phyloP scores from a whole-genome alignment of 139 green algal genomes.

The Coelastrella sp. region DNA sequence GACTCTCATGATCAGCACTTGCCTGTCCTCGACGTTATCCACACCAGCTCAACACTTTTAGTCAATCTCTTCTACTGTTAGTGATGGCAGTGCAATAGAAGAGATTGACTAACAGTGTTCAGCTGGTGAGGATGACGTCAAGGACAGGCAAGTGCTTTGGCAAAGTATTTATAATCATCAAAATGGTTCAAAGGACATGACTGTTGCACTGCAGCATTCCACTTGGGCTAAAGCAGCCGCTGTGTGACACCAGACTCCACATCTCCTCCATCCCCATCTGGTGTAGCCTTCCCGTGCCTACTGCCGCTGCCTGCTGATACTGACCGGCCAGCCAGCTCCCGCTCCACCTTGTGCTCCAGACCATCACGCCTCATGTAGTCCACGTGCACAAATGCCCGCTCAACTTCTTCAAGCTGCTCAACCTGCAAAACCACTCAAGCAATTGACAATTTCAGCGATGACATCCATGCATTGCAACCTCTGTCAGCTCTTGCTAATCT shows the following conservation, averaged over 20 bases:
- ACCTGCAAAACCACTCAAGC: conserved; percentile 53
- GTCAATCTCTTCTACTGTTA: no score
- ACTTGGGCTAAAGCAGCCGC: background rate
- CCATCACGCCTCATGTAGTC: conserved; percentile 66
- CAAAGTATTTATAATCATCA: no score
- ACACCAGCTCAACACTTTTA: no score
- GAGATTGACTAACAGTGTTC: no score
- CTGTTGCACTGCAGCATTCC: background rate
- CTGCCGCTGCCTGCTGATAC: background rate
- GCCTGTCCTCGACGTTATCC: no score
- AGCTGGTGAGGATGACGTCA: no score
- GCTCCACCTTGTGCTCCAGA: conserved; percentile 40
- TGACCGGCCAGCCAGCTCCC: background rate
- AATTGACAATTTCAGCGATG: background rate
- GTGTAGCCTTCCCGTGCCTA: background rate
- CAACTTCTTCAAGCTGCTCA: conserved; percentile 76
- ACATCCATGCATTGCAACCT: background rate
- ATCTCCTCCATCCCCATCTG: background rate
- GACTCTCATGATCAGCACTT: no score
- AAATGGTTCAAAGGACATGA: no score
- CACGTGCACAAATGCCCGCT: conserved; percentile 84
- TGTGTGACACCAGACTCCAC: background rate
- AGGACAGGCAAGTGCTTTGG: no score
- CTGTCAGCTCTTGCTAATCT: no score
- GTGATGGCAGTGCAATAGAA: no score